Base-by-base conservation (phyloP, 2,329 filamentous ascomycete genomes). In the Trichoderma sp. region DNA sequence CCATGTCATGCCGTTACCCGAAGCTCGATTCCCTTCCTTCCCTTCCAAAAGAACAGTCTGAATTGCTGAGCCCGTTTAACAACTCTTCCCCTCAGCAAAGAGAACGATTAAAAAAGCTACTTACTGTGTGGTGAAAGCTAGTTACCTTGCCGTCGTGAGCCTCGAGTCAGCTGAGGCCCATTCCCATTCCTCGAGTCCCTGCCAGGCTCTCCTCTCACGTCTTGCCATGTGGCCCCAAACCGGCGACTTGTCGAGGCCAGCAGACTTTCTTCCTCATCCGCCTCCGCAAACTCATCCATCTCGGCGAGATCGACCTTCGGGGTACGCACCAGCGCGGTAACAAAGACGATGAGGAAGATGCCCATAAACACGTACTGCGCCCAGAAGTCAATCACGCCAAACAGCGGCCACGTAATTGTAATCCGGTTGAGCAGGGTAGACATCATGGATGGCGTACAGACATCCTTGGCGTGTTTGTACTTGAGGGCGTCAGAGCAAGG, bases 331-430 rank as follows among this genome's bases (percentile, higher is more conserved):
- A 97, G 79, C 3, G 90, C 87, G 0, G 91, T 90, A 24, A 92
- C 66, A 71, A 97, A 91, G 14, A 96, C 88, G 63, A 97, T 78
- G 10, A 97, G 76, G 77, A 96, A 97, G 21, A 97, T 83, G 41
- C 78, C 90, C 50, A 99, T 78, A 79, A 99, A 98, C 14, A 85
- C 90, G 74, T 97, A 98, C 73, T 99, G 95, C 0, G 93, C 91
- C 93, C 93, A 99, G 77, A 98, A 99, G 70, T 92, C 86, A n/a
- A 98, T 80, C 12, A 90, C 88, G 12, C 95, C 95, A 73, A 99
- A 96, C 74, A 97, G 92, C 6, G 95, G 93, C 84, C 95, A 99
- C 74, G 96, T 97, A 73, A 97, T 85, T 24, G 91, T 93, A 67
- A 97, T 87, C 51, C 93, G 88, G 77, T 98, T 97, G 69, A 99